phyloP scores from a whole-genome alignment of 441 rosid genomes.

The Adansonia grandidieri region DNA sequence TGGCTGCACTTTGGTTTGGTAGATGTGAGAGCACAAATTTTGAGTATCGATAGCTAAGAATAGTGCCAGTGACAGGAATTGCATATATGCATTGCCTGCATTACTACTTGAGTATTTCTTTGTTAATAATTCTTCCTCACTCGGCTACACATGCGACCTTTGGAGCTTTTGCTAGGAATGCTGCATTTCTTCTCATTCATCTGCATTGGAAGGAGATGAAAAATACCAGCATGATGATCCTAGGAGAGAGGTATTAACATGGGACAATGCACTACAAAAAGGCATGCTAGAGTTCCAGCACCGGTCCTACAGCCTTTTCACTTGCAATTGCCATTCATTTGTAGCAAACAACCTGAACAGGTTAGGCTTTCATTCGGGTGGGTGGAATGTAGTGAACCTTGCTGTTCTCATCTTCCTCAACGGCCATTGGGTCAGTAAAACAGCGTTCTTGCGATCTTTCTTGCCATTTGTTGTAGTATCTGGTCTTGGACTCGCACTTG shows the following conservation, averaged over 20 bases:
- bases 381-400: slow-evolving; percentile 75
- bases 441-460: slow-evolving; percentile 45
- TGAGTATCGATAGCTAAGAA: not conserved
- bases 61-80: not conserved
- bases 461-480: slow-evolving; percentile 49
- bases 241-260: slow-evolving; percentile 45
- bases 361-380: slow-evolving; percentile 54
- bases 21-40: not conserved
- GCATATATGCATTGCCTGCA: not conserved
- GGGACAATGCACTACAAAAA: slow-evolving; percentile 64
- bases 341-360: slow-evolving; percentile 76
- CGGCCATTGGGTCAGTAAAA: slow-evolving; percentile 63
- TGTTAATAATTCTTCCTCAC: not conserved
- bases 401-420: slow-evolving; percentile 56
- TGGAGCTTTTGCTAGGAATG: slow-evolving; percentile 45
- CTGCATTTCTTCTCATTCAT: slow-evolving; percentile 35
- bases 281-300: slow-evolving; percentile 70
- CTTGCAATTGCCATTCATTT: slow-evolving; percentile 78
- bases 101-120: not conserved
- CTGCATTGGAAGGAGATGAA: slow-evolving; percentile 42
- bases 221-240: slow-evolving; percentile 32
- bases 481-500: slow-evolving; percentile 48
- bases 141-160: not conserved
- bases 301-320: slow-evolving; percentile 58
- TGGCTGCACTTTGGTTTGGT: not conserved